Evolutionary conservation across 441 rosid genomes (phyloP).

Genomic region (Populus hybrid): DNA sequence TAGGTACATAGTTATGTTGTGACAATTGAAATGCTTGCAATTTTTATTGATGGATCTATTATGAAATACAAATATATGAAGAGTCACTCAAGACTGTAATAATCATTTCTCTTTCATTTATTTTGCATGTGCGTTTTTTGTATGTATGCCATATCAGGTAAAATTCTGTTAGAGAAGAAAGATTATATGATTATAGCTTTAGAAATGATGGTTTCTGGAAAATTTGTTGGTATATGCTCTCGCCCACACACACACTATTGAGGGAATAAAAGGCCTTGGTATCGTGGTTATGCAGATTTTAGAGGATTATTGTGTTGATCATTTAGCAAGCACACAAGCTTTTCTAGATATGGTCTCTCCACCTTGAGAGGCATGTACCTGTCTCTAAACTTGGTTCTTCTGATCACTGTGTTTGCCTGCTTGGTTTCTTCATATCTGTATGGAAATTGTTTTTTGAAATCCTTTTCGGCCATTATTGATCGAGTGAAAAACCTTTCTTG

Average conservation of each 20-base stretch:
- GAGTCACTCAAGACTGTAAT: conserved; percentile 19
- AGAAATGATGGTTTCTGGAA: background rate
- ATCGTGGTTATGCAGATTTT: background rate
- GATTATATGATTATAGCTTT: background rate
- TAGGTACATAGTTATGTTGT: conserved; percentile 41
- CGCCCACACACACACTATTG: background rate
- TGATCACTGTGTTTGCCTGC: background rate
- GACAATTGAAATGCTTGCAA: conserved; percentile 37
- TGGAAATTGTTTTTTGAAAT: background rate
- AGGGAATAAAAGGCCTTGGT: background rate
- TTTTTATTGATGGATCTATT: conserved; percentile 36
- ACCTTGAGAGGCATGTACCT: too few species aligned
- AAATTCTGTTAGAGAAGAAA: background rate
- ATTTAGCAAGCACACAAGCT: background rate
- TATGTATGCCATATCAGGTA: background rate
- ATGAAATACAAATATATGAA: conserved; percentile 35
- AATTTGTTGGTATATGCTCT: too few species aligned
- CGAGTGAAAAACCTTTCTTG: background rate
- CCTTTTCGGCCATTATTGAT: background rate
- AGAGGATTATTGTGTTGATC: background rate
- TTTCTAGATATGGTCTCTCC: too few species aligned
- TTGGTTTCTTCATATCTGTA: background rate
- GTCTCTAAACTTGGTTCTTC: background rate
- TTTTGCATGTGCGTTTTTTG: background rate
- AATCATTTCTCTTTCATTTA: background rate